Base-by-base conservation (phyloP, 768 basidiomycete species). In the Lyophyllum atratum region DNA sequence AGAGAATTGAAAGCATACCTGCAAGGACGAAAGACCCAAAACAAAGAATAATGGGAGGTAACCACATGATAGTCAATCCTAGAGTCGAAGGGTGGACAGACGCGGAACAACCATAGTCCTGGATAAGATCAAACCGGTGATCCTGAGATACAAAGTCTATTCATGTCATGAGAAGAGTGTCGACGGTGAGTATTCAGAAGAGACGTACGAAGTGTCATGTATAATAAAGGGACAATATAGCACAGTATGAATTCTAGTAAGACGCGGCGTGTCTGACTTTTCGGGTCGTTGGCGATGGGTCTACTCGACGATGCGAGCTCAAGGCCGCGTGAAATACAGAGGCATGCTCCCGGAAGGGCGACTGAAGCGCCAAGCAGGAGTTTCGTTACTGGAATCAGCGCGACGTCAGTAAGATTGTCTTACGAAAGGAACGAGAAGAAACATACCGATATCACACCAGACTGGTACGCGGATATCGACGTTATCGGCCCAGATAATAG, bases 361-460 rank as follows among this genome's bases (percentile, higher is more conserved):
- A 85, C 66, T 42, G 70, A 77, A 0, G 79, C 73, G 3, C 80
- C 85, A 11, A 86, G 68, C 26, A 80, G 67, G 12, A 90, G 60
- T 57, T 81, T 83, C 6, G 86, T 84, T 17, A 77, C 87, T 89
- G 68, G 15, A 21, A 39, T n/a, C 6, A 17, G 15, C n/a, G 14
- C 14, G n/a, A 25, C 31, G 2, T 11, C 40, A 22, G 31, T 17
- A 25, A 29, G 6, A 29, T 12, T 22, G 3, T 42, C 22, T 10
- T 15, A 12, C 12, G 4, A 47, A n/a, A 28, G 17, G 11, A 52
- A 12, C 22, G 37, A 49, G 49, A 9, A 67, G 17, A 51, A 24
- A 53, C 84, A 58, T 52, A 90, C 89, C 74, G 34, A 94, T 85
- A 65, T 94, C 92, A 66, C 92, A 93, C 89, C 89, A 94, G 8